Base-by-base conservation (phyloP, 1,284 basidiomycete species). In the Mycosarcoma mackinlayi region DNA sequence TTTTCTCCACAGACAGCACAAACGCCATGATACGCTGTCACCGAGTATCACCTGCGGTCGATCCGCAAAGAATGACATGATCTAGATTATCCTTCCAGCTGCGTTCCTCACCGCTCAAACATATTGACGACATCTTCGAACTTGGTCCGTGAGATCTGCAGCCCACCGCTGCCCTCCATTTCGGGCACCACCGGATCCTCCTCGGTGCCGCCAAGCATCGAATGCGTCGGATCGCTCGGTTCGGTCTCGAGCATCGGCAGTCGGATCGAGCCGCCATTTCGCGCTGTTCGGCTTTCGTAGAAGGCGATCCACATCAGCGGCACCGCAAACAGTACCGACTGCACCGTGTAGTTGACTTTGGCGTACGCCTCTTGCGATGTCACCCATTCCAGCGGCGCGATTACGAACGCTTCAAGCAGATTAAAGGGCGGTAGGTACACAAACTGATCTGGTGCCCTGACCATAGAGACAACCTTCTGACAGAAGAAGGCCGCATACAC, bases 341-440 rank as follows among this genome's bases (percentile, higher is more conserved):
- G 75, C 23, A 77, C 61, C 16, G 39, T 38, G 39, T 62, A 41
- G 35, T 77, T 76, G 39, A 77, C 46, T 16, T 37, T 44, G n/a
- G 64, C 66, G 52, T 79, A 79, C 23, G 55, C 35, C n/a, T 59
- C 40, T 28, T 60, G 60, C n/a, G 71, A 53, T 39, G 42, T 14
- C 28, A 86, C 89, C 75, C 77, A 93, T 91, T 95, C 93, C 44
- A 92, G 86, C 13, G 94, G 94, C 0, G 89, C 91, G 58, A 95
- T 85, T 38, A 95, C 84, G 74, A 93, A 83, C 0, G 86, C 85
- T 83, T 97, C 94, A 64, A 95, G 84, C 41, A 97, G 85, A 81
- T 96, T 98, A 86, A 95, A 87, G 0, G 87, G 86, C 1, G 86
- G 80, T 21, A 79, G 49, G 51, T 76, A 86, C 57, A 86, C 86